These are phyloP conservation scores for Schizosaccharomyces lindneri DNA, from an alignment of 805 yeast species.

Conservation along the genomic window DNA sequence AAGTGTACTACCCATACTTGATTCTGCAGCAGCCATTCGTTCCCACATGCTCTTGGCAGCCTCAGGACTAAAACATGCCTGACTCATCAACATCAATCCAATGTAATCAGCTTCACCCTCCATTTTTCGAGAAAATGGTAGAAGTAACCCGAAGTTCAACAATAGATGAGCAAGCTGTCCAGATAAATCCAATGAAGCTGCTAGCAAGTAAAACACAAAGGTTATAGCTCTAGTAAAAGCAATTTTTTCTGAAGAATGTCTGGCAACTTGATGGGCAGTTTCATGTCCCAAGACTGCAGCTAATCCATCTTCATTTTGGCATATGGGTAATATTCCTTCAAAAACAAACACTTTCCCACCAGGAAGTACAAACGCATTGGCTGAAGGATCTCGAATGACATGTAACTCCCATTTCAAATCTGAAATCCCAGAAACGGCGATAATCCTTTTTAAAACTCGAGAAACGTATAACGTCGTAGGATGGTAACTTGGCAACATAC, in stretches of 20 bases:
- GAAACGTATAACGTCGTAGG: constrained; percentile 34
- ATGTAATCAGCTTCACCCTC: constrained; percentile 91
- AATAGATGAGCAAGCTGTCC: constrained; percentile 27
- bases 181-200: constrained; percentile 41
- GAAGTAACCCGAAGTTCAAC: constrained; percentile 29
- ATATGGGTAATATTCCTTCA: constrained; percentile 49
- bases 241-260: constrained; percentile 68
- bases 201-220: constrained; percentile 24
- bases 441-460: constrained; percentile 37
- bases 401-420: constrained; percentile 48
- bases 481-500: constrained; percentile 35
- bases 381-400: constrained; percentile 46
- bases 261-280: constrained; percentile 75
- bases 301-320: constrained; percentile 63
- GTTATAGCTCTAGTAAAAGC: constrained; percentile 41
- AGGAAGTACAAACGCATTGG: constrained; percentile 90
- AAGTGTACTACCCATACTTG: constrained; percentile 12
- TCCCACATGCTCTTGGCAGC: constrained; percentile 62
- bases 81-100: constrained; percentile 75
- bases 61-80: constrained; percentile 61
- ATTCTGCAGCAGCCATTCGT: constrained; percentile 33
- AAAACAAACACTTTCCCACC: constrained; percentile 89
- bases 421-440: constrained; percentile 16
- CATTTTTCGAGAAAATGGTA: constrained; percentile 81
- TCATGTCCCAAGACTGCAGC: constrained; percentile 94